A percentile compares a stretch with the other conserved stretches of the same genome.
Evolutionary conservation across 2,329 filamentous ascomycete species (phyloP).

Genomic region (Aureobasidium musti): DNA sequence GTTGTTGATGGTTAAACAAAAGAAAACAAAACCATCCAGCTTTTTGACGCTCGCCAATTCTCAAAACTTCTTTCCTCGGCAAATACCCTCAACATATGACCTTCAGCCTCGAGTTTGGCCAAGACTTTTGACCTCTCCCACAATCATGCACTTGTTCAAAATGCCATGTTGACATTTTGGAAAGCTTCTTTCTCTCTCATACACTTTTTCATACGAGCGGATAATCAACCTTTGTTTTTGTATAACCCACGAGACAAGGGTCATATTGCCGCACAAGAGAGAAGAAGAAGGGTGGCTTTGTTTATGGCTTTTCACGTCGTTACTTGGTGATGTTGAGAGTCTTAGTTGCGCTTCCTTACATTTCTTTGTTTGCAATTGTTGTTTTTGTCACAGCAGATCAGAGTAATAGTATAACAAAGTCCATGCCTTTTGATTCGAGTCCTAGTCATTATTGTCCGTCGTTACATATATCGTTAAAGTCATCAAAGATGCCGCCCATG

Average conservation of each 20-base stretch:
- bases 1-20: too few species aligned
- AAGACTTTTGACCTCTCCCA: neutral
- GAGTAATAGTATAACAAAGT: too few species aligned
- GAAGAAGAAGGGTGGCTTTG: constrained; percentile 2
- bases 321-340: neutral
- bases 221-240: constrained; percentile 22
- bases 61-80: neutral
- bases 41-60: neutral
- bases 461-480: too few species aligned
- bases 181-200: neutral
- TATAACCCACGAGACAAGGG: neutral
- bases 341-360: constrained; percentile 20
- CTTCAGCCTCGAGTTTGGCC: neutral
- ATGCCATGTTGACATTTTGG: neutral
- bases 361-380: neutral
- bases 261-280: constrained; percentile 23
- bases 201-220: constrained; percentile 6
- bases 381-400: too few species aligned
- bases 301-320: neutral
- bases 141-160: neutral
- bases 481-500: too few species aligned
- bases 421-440: too few species aligned
- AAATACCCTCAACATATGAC: neutral
- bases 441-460: too few species aligned
- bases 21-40: neutral